A percentile compares a stretch with the other conserved stretches of the same genome.
Evolutionary conservation across 78 protist genomes (phyloP).

Genomic region (Diacronema lutheri): DNA sequence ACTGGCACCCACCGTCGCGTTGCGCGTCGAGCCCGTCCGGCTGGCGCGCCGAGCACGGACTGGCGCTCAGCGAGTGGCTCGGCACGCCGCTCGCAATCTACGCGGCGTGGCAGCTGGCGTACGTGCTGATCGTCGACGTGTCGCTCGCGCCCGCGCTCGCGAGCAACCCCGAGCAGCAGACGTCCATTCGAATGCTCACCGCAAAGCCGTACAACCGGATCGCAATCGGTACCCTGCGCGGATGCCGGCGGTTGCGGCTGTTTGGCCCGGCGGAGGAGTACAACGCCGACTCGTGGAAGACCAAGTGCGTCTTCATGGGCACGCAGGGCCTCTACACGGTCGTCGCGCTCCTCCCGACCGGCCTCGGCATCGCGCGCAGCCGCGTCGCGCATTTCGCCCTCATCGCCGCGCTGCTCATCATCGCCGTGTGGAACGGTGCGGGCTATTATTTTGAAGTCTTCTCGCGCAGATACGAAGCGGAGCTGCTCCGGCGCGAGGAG

Average conservation of each 20-base stretch:
- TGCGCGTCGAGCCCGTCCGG: no score
- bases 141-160: no score
- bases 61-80: background rate
- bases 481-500: no score
- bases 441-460: background rate
- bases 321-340: conserved; percentile 20
- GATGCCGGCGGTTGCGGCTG: background rate
- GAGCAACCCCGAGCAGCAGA: background rate
- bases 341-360: background rate
- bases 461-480: no score
- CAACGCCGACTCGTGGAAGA: background rate
- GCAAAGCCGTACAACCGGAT: no score
- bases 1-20: conserved; percentile 19
- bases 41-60: background rate
- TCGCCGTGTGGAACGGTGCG: conserved; percentile 7
- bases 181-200: conserved; percentile 2
- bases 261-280: background rate
- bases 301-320: conserved; percentile 7
- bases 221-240: background rate
- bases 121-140: background rate
- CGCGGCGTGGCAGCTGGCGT: background rate
- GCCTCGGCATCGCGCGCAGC: background rate
- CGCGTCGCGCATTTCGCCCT: background rate
- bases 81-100: background rate
- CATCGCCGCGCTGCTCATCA: background rate